Evolutionary conservation across 1,284 basidiomycete genomes (phyloP).

Genomic region (Austropuccinia psidii): DNA sequence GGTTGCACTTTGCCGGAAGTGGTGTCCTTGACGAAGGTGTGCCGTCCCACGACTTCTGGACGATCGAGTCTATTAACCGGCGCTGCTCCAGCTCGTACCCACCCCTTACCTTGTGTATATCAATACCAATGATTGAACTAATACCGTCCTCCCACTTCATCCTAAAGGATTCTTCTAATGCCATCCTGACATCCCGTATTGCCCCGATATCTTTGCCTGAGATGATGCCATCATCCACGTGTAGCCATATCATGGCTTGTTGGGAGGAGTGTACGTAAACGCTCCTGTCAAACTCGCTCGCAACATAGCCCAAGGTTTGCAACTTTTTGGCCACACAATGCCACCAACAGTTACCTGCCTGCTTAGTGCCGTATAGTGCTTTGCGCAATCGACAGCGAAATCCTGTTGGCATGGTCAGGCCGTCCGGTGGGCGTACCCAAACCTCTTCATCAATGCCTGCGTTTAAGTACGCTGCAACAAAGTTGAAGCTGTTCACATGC

Average conservation of each 20-base stretch:
- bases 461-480: background rate
- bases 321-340: background rate
- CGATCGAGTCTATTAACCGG: background rate
- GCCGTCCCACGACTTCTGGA: background rate
- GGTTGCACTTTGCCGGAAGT: too few species aligned
- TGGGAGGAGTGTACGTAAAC: background rate
- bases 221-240: conserved; percentile 12
- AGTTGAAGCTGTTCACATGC: background rate
- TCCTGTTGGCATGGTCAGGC: background rate
- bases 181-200: background rate
- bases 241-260: background rate
- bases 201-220: background rate
- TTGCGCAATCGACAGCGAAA: background rate
- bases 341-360: conserved; percentile 14
- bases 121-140: background rate
- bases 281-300: background rate
- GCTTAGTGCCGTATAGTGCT: conserved; percentile 13
- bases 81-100: background rate
- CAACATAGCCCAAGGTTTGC: background rate
- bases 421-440: background rate
- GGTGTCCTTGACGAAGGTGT: background rate
- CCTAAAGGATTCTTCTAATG: background rate
- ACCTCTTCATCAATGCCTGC: background rate
- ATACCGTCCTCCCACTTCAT: background rate
- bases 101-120: background rate